phyloP scores from a whole-genome alignment of 495 filamentous ascomycete genomes.

The Platismatia glauca region DNA sequence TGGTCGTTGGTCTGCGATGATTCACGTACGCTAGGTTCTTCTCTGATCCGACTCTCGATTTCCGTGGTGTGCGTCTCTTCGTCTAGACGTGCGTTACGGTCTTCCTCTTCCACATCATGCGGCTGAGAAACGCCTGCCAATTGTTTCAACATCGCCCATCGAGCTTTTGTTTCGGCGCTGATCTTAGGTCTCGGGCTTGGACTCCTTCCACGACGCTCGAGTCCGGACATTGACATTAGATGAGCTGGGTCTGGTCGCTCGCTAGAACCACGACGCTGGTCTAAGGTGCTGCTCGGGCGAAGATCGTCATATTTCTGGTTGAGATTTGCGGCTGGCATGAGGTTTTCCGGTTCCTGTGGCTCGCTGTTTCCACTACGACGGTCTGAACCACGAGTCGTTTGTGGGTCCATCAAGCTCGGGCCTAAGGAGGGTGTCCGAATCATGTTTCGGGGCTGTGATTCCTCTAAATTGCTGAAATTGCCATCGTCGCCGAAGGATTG shows the following conservation, averaged over 20 bases:
- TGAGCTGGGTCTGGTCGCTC: neutral
- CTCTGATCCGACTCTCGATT: neutral
- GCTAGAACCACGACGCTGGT: neutral
- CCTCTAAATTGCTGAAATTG: neutral
- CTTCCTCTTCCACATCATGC: neutral
- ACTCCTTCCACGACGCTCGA: neutral
- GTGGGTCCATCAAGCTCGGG: neutral
- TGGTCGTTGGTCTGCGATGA: neutral
- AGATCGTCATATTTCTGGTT: neutral
- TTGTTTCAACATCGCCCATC: constrained; percentile 15
- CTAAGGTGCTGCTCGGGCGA: neutral
- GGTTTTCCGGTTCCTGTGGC: neutral
- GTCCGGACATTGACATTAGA: neutral
- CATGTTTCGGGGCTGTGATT: neutral
- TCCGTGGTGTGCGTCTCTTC: neutral
- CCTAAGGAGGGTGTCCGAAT: neutral
- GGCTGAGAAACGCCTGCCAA: constrained; percentile 10
- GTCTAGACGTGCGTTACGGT: neutral
- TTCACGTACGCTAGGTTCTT: neutral
- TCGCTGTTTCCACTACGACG: neutral
- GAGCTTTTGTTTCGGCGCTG: constrained; percentile 15
- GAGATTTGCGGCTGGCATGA: neutral
- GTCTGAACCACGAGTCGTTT: neutral
- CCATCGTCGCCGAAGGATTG: neutral
- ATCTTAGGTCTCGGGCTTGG: constrained; percentile 2